These are phyloP conservation scores for Podaxis sp. DNA, from an alignment of 768 basidiomycete genomes.

Conservation along the genomic window DNA sequence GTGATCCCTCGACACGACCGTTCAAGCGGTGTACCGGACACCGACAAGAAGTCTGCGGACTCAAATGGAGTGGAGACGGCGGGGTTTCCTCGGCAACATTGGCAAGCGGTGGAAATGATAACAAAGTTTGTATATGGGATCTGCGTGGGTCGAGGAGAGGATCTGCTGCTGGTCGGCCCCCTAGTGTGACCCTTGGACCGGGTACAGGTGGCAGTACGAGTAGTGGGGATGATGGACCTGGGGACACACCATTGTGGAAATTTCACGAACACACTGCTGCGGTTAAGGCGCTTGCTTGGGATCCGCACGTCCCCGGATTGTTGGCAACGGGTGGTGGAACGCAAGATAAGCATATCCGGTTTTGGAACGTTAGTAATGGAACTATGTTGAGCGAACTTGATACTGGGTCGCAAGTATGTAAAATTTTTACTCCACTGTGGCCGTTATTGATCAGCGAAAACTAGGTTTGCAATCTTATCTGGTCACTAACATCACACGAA, in stretches of 20 bases:
- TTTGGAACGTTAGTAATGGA: constrained; percentile 93
- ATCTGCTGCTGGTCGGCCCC: constrained; percentile 23
- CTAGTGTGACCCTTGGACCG: constrained; percentile 22
- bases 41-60: constrained; percentile 92
- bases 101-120: constrained; percentile 97
- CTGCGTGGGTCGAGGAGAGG: constrained; percentile 61
- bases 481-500: constrained; percentile 94
- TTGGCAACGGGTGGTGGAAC: constrained; percentile 96
- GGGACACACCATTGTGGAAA: constrained; percentile 79
- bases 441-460: constrained; percentile 12
- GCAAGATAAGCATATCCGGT: constrained; percentile 97
- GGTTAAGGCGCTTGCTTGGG: constrained; percentile 98
- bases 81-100: constrained; percentile 51
- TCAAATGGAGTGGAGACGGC: constrained; percentile 78
- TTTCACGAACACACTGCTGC: constrained; percentile 97
- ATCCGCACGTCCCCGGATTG: constrained; percentile 88
- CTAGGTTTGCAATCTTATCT: constrained; percentile 95
- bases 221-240: constrained; percentile 25
- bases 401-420: constrained; percentile 89
- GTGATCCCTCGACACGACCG: constrained; percentile 62
- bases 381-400: constrained; percentile 84
- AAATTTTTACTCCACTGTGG: constrained; percentile 10
- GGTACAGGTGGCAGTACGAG: constrained; percentile 19
- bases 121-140: constrained; percentile 98
- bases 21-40: constrained; percentile 74